Conservation (phyloP, 805 yeast species). For the Metschnikowia aberdeeniae region DNA sequence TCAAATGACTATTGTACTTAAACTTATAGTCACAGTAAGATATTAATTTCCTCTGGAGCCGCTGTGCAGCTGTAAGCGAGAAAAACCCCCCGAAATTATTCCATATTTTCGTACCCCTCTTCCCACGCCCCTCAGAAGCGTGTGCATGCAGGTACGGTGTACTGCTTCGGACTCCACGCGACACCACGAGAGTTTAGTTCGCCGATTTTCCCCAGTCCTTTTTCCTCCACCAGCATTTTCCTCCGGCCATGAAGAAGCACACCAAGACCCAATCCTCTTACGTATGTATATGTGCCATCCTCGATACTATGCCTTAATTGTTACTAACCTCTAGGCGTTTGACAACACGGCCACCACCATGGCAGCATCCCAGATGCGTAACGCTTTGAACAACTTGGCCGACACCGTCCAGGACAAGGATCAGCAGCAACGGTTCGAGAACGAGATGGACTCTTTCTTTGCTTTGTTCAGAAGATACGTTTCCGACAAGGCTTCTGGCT, state of each 20-base stretch:
- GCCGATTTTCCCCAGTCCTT: slow-evolving; percentile 1
- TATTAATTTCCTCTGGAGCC: neutral
- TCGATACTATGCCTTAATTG: too few species aligned
- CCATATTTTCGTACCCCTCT: slow-evolving; percentile 2
- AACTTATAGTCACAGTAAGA: neutral
- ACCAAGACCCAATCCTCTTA: slow-evolving; percentile 68
- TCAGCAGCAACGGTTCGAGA: slow-evolving; percentile 61
- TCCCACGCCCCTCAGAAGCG: neutral
- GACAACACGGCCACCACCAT: slow-evolving; percentile 92
- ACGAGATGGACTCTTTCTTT: slow-evolving; percentile 92
- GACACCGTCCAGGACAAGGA: slow-evolving; percentile 66
- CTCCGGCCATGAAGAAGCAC: slow-evolving; percentile 46
- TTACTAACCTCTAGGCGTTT: slow-evolving; percentile 56
- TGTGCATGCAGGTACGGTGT: slow-evolving; percentile 4
- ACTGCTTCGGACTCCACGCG: slow-evolving; percentile 1
- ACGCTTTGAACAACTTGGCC: slow-evolving; percentile 83
- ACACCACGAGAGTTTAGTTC: neutral
- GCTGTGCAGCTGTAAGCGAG: too few species aligned
- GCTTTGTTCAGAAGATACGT: slow-evolving; percentile 90
- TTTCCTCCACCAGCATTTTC: slow-evolving; percentile 1
- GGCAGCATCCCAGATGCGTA: slow-evolving; percentile 97
- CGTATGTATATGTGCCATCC: slow-evolving; percentile 36
- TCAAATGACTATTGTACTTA: neutral
- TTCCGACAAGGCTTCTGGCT: slow-evolving; percentile 82
- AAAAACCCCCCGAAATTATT: too few species aligned